Base-by-base conservation (phyloP, 192 early-diverging fungal genomes). In the Neocallimastix lanati region DNA sequence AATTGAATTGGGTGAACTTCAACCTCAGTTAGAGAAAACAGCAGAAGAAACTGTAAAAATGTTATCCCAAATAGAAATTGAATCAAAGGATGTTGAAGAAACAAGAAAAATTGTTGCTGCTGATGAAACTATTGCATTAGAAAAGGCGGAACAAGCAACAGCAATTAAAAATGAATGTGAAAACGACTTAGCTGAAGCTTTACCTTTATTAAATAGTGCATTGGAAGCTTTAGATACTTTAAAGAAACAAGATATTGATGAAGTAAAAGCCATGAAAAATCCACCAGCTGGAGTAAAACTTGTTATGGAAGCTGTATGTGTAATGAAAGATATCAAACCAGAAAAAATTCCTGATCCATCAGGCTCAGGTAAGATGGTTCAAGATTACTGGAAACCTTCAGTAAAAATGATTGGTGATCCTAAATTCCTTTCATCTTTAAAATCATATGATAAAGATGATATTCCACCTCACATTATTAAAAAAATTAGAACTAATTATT, bases 261-360 rank as follows among this genome's bases (percentile, higher is more conserved):
- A 89, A 28, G 89, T 90, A 13, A 90, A 90, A 79, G 84, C 85
- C 13, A 90, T 90, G 89, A 90, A 90, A 81, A 90, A 90, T 83
- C 89, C 89, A 21, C 89, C 89, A 14, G 88, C 85, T 38, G 89
- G 89, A 27, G 89, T 90, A 0, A 90, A 90, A 77, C 82, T 90
- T 35, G 89, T 90, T 29, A 90, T 90, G 88, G 89, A 90, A 80
- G 87, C 89, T 25, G 84, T 90, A 36, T 90, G 89, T 77, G 89
- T 90, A 7, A 90, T 90, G 89, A 90, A 89, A 80, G 89, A 90
- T 76, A 86, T 90, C 37, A 90, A 90, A 79, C 89, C 89, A 16
- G 89, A 90, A 38, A 87, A 89, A 37, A 82, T 90, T 33, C 89
- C 89, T 1, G 89, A 90, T 83, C 89, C 89, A 2, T 88, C 88